Percentiles rank a stretch among this genome's conserved stretches.
These are phyloP conservation scores for Akanthomyces dipterigenus DNA, from an alignment of 2,329 filamentous ascomycete species.

Conservation along the genomic window DNA sequence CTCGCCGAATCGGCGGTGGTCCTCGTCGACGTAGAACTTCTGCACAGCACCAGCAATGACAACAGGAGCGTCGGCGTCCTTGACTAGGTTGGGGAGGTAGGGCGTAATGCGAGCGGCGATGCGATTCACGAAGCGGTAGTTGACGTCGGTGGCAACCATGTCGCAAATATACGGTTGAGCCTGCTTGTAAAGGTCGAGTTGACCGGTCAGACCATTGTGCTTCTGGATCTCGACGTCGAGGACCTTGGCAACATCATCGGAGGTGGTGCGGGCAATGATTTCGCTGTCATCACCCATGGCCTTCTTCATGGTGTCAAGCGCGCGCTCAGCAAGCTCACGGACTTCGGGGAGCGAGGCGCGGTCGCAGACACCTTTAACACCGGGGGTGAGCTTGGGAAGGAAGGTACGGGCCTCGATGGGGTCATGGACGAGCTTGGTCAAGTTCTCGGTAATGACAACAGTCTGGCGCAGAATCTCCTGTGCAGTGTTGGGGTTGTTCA, in stretches of 20 bases:
- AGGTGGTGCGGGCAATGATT: slow-evolving; percentile 58
- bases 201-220: slow-evolving; percentile 54
- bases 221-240: slow-evolving; percentile 72
- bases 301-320: slow-evolving; percentile 81
- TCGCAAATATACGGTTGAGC: slow-evolving; percentile 69
- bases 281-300: slow-evolving; percentile 73
- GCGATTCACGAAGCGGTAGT: slow-evolving; percentile 70
- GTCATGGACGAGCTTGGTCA: slow-evolving; percentile 95
- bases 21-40: slow-evolving; percentile 72
- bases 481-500: slow-evolving; percentile 83
- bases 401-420: slow-evolving; percentile 92
- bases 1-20: slow-evolving; percentile 78
- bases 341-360: slow-evolving; percentile 92
- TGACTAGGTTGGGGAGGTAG: slow-evolving; percentile 68
- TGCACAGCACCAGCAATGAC: slow-evolving; percentile 69
- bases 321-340: slow-evolving; percentile 77
- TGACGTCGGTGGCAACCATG: slow-evolving; percentile 83
- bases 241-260: slow-evolving; percentile 67
- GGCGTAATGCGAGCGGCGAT: slow-evolving; percentile 63
- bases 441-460: slow-evolving; percentile 92
- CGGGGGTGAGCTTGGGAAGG: slow-evolving; percentile 87
- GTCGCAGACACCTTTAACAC: slow-evolving; percentile 82
- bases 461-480: slow-evolving; percentile 95
- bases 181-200: slow-evolving; percentile 57
- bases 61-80: slow-evolving; percentile 51